phyloP scores from a whole-genome alignment of 2,329 filamentous ascomycete species.

The Parafenestella ontariensis region DNA sequence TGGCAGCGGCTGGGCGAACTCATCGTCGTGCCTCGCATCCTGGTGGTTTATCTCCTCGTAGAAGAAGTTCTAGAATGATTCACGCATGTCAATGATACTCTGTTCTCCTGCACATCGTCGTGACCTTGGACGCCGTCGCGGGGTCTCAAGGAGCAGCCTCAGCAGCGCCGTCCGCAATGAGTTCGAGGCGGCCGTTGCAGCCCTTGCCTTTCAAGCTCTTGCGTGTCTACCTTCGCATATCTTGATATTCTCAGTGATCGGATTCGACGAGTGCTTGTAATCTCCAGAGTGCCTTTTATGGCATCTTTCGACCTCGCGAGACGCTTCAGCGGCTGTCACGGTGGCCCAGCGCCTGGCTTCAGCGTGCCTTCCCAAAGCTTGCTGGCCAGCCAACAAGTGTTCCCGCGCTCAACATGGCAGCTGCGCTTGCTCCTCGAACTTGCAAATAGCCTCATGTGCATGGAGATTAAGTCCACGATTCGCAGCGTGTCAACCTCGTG shows the following conservation, averaged over 20 bases:
- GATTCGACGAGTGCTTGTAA: neutral
- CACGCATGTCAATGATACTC: too few species aligned
- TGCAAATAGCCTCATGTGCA: neutral
- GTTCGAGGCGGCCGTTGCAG: neutral
- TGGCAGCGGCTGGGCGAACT: too few species aligned
- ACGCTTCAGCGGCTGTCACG: neutral
- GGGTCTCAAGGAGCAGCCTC: neutral
- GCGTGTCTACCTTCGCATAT: neutral
- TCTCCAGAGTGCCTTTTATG: neutral
- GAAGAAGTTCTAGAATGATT: too few species aligned
- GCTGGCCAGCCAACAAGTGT: too few species aligned
- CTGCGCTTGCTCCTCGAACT: neutral
- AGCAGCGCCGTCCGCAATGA: neutral
- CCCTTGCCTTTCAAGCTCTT: neutral
- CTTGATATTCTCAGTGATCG: neutral
- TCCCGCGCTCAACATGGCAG: neutral
- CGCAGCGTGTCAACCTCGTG: slow-evolving; percentile 1
- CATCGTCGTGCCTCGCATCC: too few species aligned
- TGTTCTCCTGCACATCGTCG: too few species aligned
- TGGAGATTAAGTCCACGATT: neutral
- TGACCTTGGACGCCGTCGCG: too few species aligned
- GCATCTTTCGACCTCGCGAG: neutral
- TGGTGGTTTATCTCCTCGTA: too few species aligned
- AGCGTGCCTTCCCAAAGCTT: slow-evolving; percentile 6
- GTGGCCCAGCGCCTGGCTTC: neutral